Base-by-base conservation (phyloP, 768 basidiomycete species). In the Roridomyces roridus region DNA sequence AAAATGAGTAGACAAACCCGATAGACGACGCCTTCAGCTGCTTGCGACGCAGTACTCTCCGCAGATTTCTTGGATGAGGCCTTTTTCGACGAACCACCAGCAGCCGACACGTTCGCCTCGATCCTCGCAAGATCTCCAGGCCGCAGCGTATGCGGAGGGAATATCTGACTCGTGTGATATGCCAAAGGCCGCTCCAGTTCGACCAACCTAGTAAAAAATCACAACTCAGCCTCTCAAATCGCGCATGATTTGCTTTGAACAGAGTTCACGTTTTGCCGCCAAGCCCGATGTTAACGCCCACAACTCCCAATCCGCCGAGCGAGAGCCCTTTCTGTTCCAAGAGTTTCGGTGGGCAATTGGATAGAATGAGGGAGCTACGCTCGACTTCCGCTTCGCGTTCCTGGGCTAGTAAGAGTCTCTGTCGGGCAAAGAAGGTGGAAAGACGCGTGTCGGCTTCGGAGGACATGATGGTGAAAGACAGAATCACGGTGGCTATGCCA, bases 261-360 rank as follows among this genome's bases (percentile, higher is more conserved):
- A 40, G 52, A 14, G 55, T 72, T 68, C 70, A 96, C 94, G 87
- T 95, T 77, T 95, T 96, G 24, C 95, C 96, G 24, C 94, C 96
- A 5, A 98, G 80, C 3, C 96, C 96, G 17, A 97, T 81, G 46
- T 83, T 86, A n/a, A 94, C 79, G 23, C 81, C 79, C 1, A 83
- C 79, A 2, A 93, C 74, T 2, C 91, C 86, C 5, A 98, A 77
- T 41, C 88, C 88, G 25, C 82, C 83, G 1, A 97, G 70, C 0
- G 92, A 88, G 10, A 98, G 77, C 4, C 96, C 96, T 54, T 89
- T 88, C 62, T 91, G 87, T 70, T 96, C 94, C n/a, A 98, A 80
- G 9, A 95, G 77, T 61, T 87, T 91, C 1, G 89, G 88, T 2
- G 88, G 84, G 66, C 92, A 94, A 53, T 92, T 92, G 9, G 91